Evolutionary conservation across 2,329 filamentous ascomycete genomes (phyloP).

Genomic region (Teratosphaeria viscida): DNA sequence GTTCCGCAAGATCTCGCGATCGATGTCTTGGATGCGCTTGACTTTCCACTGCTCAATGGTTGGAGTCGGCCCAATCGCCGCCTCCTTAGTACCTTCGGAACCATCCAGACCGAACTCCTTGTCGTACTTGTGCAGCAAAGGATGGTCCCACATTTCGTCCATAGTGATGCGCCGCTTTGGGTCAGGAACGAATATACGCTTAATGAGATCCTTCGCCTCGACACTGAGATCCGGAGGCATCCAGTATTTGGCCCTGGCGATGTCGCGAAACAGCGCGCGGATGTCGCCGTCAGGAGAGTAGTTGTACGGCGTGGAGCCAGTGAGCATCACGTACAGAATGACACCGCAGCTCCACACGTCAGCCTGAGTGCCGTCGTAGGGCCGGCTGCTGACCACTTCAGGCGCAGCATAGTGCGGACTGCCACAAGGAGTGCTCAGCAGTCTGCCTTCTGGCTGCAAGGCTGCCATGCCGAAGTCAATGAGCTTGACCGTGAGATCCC

Average conservation of each 20-base stretch:
- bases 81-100: conserved; percentile 39
- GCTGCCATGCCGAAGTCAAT: conserved; percentile 98
- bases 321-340: conserved; percentile 79
- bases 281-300: conserved; percentile 53
- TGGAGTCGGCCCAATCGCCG: conserved; percentile 42
- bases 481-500: conserved; percentile 69
- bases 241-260: conserved; percentile 39
- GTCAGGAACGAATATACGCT: conserved; percentile 66
- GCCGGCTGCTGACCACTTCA: conserved; percentile 67
- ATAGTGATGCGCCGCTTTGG: conserved; percentile 72
- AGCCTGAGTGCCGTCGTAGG: conserved; percentile 74
- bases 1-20: conserved; percentile 72
- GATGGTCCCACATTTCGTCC: conserved; percentile 74
- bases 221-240: conserved; percentile 43
- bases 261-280: conserved; percentile 50
- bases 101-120: conserved; percentile 56
- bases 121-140: conserved; percentile 75
- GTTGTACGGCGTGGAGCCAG: conserved; percentile 71
- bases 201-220: conserved; percentile 69
- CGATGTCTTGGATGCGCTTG: conserved; percentile 56
- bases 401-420: conserved; percentile 96
- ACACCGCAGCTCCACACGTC: conserved; percentile 95
- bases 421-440: conserved; percentile 81
- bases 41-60: conserved; percentile 53
- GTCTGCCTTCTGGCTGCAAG: conserved; percentile 67